These are phyloP conservation scores for Panaeolus papilionaceus DNA, from an alignment of 768 basidiomycete species.

Conservation along the genomic window DNA sequence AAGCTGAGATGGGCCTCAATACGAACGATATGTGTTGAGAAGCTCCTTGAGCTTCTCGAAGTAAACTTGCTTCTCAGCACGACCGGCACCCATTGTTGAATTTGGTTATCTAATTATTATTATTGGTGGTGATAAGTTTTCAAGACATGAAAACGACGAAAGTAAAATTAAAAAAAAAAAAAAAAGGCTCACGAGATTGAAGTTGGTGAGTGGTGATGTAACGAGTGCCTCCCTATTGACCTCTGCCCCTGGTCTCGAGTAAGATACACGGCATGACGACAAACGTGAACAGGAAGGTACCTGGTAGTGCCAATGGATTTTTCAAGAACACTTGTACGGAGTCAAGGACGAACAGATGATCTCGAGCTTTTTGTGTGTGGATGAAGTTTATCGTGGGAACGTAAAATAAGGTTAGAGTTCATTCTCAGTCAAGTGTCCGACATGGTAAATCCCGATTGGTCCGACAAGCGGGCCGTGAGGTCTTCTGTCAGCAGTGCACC, in stretches of 20 bases:
- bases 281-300: conserved; percentile 38
- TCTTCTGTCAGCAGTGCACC: background rate
- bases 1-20: background rate
- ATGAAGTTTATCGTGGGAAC: conserved; percentile 37
- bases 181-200: conserved; percentile 26
- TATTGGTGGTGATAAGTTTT: conserved; percentile 19
- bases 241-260: conserved; percentile 53
- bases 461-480: conserved; percentile 4
- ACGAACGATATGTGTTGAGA: conserved; percentile 86
- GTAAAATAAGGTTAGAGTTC: conserved; percentile 40
- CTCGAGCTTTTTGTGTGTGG: conserved; percentile 41
- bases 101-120: conserved; percentile 33
- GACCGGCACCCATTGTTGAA: conserved; percentile 86
- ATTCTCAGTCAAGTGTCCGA: background rate
- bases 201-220: conserved; percentile 34
- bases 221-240: conserved; percentile 92
- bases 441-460: background rate
- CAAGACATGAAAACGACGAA: background rate
- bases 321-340: conserved; percentile 77
- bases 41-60: conserved; percentile 95
- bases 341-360: conserved; percentile 27
- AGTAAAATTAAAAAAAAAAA: background rate
- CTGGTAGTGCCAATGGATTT: conserved; percentile 91
- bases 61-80: conserved; percentile 90
- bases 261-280: background rate